Conservation (phyloP, 2,329 filamentous ascomycete genomes). For the Monosporascus ibericus region DNA sequence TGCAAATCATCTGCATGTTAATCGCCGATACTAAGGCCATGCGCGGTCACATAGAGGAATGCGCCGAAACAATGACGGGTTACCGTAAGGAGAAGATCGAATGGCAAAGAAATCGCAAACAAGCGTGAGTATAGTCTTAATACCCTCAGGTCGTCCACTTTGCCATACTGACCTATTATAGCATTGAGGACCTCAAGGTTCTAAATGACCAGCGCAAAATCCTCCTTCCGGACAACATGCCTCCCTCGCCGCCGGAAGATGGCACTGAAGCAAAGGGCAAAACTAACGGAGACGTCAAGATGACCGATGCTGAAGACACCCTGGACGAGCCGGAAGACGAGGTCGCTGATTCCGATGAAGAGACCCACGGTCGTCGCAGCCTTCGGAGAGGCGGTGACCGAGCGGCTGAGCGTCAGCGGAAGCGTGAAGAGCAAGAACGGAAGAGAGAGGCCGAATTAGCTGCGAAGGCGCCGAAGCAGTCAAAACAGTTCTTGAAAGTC, state of each 20-base stretch:
- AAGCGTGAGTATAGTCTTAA: conserved; percentile 42
- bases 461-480: conserved; percentile 66
- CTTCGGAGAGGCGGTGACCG: conserved; percentile 60
- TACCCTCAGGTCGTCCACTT: background rate
- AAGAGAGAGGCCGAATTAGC: conserved; percentile 61
- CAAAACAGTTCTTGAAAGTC: conserved; percentile 83
- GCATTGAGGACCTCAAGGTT: conserved; percentile 63
- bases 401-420: conserved; percentile 66
- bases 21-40: conserved; percentile 82
- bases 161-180: conserved; percentile 31
- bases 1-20: conserved; percentile 82
- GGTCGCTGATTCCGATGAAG: conserved; percentile 64
- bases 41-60: conserved; percentile 84
- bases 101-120: conserved; percentile 71
- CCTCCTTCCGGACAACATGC: conserved; percentile 65
- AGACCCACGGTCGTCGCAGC: conserved; percentile 45
- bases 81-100: conserved; percentile 96
- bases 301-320: conserved; percentile 59
- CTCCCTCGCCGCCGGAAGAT: conserved; percentile 49
- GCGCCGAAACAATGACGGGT: conserved; percentile 87
- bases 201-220: conserved; percentile 70
- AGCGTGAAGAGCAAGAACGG: conserved; percentile 67
- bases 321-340: conserved; percentile 53
- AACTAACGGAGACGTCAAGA: conserved; percentile 52
- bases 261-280: conserved; percentile 34